These are phyloP conservation scores for Fragaria nilgerrensis DNA, from an alignment of 306 rosid genomes.

Conservation along the genomic window DNA sequence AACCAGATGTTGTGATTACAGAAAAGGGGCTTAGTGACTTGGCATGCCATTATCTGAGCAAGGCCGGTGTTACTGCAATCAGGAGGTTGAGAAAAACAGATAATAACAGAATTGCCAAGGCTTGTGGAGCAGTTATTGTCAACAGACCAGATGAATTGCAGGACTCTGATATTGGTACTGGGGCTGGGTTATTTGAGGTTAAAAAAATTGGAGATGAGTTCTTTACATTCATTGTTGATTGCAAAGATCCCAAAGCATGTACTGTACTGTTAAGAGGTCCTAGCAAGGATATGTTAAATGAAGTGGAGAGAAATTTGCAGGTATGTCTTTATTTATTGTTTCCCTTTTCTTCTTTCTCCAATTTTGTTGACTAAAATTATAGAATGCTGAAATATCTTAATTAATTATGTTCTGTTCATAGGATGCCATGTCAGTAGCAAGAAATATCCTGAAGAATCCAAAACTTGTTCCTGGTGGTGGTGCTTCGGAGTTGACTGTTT, in stretches of 20 bases:
- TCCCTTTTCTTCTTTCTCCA: background rate
- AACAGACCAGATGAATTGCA: constrained; percentile 93
- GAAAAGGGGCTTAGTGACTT: constrained; percentile 97
- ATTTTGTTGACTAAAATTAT: background rate
- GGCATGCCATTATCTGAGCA: constrained; percentile 89
- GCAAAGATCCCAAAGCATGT: constrained; percentile 93
- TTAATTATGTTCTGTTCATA: constrained; percentile 19
- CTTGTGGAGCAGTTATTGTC: constrained; percentile 92
- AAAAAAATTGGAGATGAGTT: constrained; percentile 92
- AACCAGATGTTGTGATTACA: constrained; percentile 85
- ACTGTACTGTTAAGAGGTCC: constrained; percentile 84
- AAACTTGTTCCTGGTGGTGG: constrained; percentile 98
- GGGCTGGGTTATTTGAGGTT: constrained; percentile 92
- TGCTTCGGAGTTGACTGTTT: constrained; percentile 91
- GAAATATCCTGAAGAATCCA: constrained; percentile 84
- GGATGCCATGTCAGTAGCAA: constrained; percentile 96
- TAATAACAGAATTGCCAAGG: constrained; percentile 90
- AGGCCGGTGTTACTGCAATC: constrained; percentile 85
- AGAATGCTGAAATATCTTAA: constrained; percentile 17
- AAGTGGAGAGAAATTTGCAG: constrained; percentile 94
- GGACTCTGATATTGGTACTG: constrained; percentile 91
- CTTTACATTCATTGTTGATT: constrained; percentile 75
- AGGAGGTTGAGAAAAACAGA: constrained; percentile 89
- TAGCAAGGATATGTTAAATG: constrained; percentile 86
- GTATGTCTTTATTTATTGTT: constrained; percentile 25